phyloP scores from a whole-genome alignment of 768 basidiomycete species.

The Boletus eberwhitei region DNA sequence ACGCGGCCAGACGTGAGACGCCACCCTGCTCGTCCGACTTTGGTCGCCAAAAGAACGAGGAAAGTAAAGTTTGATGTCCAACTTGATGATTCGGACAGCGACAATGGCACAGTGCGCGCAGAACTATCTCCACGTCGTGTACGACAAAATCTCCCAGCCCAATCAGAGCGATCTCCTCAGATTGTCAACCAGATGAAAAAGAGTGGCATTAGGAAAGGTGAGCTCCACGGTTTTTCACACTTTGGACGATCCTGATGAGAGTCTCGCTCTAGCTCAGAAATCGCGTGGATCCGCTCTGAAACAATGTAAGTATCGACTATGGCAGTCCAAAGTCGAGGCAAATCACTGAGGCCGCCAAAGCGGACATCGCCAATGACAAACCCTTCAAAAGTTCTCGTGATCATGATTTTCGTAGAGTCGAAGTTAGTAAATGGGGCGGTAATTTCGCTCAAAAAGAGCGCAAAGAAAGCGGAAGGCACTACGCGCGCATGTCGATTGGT shows the following conservation, averaged over 20 bases:
- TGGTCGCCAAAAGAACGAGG: conserved; percentile 1
- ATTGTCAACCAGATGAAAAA: neutral
- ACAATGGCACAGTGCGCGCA: conserved; percentile 13
- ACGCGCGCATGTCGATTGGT: conserved; percentile 22
- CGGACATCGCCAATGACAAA: neutral
- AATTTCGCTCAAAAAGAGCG: conserved; percentile 6
- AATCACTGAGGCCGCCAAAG: conserved; percentile 10
- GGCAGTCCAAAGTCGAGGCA: neutral
- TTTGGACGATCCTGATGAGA: neutral
- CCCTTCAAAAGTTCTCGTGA: conserved; percentile 4
- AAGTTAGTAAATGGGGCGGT: conserved; percentile 2
- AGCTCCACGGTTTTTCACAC: neutral
- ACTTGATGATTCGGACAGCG: conserved; percentile 12
- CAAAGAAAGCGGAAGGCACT: neutral
- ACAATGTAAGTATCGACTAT: conserved; percentile 11
- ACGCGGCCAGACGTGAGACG: conserved; percentile 4
- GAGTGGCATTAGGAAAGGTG: conserved; percentile 6
- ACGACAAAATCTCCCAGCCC: neutral
- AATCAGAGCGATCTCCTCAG: neutral
- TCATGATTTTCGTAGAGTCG: neutral
- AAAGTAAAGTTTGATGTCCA: conserved; percentile 16
- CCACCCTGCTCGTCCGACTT: neutral
- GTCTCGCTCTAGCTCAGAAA: conserved; percentile 6
- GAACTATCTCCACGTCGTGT: conserved; percentile 2
- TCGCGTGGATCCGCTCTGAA: neutral